These are phyloP conservation scores for Tilletia horrida DNA, from an alignment of 1,284 basidiomycete genomes.

Conservation along the genomic window DNA sequence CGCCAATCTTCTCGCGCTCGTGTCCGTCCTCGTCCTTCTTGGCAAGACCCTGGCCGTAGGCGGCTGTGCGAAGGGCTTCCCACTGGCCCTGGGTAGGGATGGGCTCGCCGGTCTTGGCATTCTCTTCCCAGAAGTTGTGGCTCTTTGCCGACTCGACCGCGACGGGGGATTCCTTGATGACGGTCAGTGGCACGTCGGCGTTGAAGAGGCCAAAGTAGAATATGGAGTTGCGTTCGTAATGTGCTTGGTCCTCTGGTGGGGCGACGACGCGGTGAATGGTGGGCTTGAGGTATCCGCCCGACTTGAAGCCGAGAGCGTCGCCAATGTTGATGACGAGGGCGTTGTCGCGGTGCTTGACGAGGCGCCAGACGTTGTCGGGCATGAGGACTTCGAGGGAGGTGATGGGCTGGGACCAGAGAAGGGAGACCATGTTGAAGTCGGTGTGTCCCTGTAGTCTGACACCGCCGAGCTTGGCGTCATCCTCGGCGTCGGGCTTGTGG, in stretches of 20 bases:
- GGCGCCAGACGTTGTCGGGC: slow-evolving; percentile 56
- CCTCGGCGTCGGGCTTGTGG: slow-evolving; percentile 54
- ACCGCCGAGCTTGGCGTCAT: slow-evolving; percentile 54
- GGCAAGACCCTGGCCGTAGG: slow-evolving; percentile 46
- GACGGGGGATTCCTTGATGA: slow-evolving; percentile 52
- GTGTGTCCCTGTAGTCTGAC: slow-evolving; percentile 58
- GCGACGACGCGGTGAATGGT: slow-evolving; percentile 57
- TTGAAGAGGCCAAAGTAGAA: slow-evolving; percentile 57
- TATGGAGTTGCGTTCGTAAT: slow-evolving; percentile 55
- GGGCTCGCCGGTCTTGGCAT: slow-evolving; percentile 28
- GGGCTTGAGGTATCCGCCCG: slow-evolving; percentile 52
- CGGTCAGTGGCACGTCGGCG: slow-evolving; percentile 51
- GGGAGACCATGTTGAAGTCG: slow-evolving; percentile 57
- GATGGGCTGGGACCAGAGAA: slow-evolving; percentile 58
- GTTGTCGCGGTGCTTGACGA: slow-evolving; percentile 55
- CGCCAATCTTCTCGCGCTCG: slow-evolving; percentile 47
- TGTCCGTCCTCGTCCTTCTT: slow-evolving; percentile 50
- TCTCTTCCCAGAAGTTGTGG: slow-evolving; percentile 40
- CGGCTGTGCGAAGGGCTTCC: slow-evolving; percentile 48
- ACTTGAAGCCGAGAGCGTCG: slow-evolving; percentile 51
- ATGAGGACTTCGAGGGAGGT: slow-evolving; percentile 57
- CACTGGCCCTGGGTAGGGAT: slow-evolving; percentile 50
- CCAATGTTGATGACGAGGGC: slow-evolving; percentile 52
- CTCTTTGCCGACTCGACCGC: slow-evolving; percentile 25
- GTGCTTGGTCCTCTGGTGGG: slow-evolving; percentile 56